Evolutionary conservation across 1,284 basidiomycete genomes (phyloP).

Genomic region (Lignosus rhinocerotis): DNA sequence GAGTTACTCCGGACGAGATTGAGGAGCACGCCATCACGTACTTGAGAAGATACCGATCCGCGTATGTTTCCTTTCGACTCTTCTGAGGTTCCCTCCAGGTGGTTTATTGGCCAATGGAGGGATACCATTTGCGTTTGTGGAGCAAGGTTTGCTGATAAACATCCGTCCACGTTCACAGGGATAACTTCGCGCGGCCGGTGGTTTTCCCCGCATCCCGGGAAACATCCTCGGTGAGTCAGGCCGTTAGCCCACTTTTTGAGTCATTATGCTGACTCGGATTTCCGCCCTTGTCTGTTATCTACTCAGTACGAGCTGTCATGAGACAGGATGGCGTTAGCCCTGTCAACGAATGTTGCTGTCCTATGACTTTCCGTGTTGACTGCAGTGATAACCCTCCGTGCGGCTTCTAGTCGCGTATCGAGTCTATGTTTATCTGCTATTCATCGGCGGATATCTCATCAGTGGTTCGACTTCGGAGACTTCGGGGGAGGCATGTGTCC

Average conservation of each 20-base stretch:
- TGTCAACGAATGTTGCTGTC: constrained; percentile 2
- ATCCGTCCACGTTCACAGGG: constrained; percentile 18
- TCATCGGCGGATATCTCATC: constrained; percentile 14
- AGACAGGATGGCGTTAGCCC: constrained; percentile 1
- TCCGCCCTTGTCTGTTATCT: neutral
- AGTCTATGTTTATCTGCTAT: constrained; percentile 16
- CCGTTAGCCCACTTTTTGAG: constrained; percentile 15
- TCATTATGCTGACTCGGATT: constrained; percentile 13
- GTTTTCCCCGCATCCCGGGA: constrained; percentile 29
- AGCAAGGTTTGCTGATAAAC: constrained; percentile 15
- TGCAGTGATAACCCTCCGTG: neutral
- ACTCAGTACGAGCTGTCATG: constrained; percentile 19
- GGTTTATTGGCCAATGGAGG: constrained; percentile 6
- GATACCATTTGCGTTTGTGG: constrained; percentile 9
- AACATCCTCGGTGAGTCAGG: constrained; percentile 26
- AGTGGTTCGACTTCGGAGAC: constrained; percentile 21
- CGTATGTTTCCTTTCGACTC: constrained; percentile 47
- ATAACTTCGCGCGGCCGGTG: constrained; percentile 29
- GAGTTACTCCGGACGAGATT: constrained; percentile 78
- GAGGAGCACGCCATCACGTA: constrained; percentile 92
- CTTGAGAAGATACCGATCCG: constrained; percentile 85
- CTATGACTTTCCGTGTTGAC: neutral
- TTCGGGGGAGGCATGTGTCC: neutral
- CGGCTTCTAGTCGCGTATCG: neutral
- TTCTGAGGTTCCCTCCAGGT: neutral